Base-by-base conservation (phyloP, 192 early-diverging fungal species). In the Coemansia biformis region DNA sequence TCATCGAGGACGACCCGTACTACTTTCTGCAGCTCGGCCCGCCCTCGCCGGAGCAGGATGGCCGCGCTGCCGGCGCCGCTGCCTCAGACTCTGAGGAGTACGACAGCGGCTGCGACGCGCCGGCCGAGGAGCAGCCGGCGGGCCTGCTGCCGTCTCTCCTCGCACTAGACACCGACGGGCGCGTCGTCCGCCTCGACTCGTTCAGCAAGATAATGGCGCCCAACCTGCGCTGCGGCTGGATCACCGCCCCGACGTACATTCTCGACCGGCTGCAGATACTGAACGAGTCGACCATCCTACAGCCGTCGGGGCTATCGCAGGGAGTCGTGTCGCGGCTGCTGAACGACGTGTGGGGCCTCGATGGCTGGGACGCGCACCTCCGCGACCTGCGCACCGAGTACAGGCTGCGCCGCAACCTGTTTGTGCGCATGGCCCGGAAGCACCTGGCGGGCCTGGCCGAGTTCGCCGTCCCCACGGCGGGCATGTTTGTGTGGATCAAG, bases 1-100 rank as follows among this genome's bases (percentile, higher is more conserved):
- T 98, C 41, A 64, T 94, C 16, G 94, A 98, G 68, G 94, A 98
- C 46, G 94, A 95, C 57, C 92, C 94, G 22, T 98, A 98, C 54
- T 93, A 88, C 51, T 94, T 88, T 52, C 53, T 98, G 30, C 92
- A 94, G 63, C 71, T 81, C 42, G 70, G 62, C 11, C 53, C 63
- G 11, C 33, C 40, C 11, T 18, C 23, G 8, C 43, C 33, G 0
- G 22, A n/a, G 11, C 40, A 17, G 0, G 38, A 10, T 29, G 47
- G 43, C 15, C 32, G 8, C 7, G 6, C 16, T 2, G 38, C 43
- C 12, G 28, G 23, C 41, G 9, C 50, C 17, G 26, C 26, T 7
- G 26, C 26, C 4, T 28, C 26, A 7, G 26, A 28, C 29, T 26
- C 24, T 2, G 24, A 2, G 3, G 29, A 9, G 5, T 30, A 30